Conservation (phyloP, 345 rosid genomes). For the Noccaea caerulescens region DNA sequence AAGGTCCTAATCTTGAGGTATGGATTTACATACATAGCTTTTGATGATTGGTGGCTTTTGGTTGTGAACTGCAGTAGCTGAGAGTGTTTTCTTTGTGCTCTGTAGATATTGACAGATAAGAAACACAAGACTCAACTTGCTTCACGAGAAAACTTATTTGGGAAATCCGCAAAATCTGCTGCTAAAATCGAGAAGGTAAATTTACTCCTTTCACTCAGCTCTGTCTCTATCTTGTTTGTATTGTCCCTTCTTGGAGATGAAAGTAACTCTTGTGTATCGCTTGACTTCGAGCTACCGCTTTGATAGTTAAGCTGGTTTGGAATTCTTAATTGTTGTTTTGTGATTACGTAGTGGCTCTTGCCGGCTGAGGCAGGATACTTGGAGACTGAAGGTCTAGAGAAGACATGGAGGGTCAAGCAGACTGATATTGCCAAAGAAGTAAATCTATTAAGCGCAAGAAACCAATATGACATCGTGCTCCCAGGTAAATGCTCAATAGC, state of each 20-base stretch:
- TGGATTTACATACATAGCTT: background rate
- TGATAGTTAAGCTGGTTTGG: background rate
- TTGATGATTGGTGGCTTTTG: constrained; percentile 19
- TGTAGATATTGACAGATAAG: constrained; percentile 60
- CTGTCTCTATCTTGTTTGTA: constrained; percentile 14
- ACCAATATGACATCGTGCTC: constrained; percentile 80
- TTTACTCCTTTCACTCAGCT: constrained; percentile 8
- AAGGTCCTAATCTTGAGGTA: constrained; percentile 73
- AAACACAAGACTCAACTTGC: constrained; percentile 75
- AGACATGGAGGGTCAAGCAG: constrained; percentile 81
- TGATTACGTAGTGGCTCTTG: constrained; percentile 72
- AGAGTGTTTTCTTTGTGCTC: constrained; percentile 24
- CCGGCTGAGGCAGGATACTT: constrained; percentile 83
- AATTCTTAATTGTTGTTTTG: background rate
- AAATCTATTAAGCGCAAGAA: constrained; percentile 62
- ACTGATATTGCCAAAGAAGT: constrained; percentile 64
- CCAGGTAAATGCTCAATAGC: constrained; percentile 58
- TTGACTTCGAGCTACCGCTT: constrained; percentile 4
- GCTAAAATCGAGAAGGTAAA: constrained; percentile 84
- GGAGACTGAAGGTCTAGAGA: constrained; percentile 88
- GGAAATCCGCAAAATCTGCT: constrained; percentile 74
- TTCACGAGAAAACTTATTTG: constrained; percentile 66
- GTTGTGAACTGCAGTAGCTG: constrained; percentile 21
- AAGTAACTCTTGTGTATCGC: background rate
- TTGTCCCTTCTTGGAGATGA: constrained; percentile 8